Percentiles rank a stretch among this genome's conserved stretches.
Conservation (phyloP, 495 filamentous ascomycete genomes). For the Tirmania nivea region DNA sequence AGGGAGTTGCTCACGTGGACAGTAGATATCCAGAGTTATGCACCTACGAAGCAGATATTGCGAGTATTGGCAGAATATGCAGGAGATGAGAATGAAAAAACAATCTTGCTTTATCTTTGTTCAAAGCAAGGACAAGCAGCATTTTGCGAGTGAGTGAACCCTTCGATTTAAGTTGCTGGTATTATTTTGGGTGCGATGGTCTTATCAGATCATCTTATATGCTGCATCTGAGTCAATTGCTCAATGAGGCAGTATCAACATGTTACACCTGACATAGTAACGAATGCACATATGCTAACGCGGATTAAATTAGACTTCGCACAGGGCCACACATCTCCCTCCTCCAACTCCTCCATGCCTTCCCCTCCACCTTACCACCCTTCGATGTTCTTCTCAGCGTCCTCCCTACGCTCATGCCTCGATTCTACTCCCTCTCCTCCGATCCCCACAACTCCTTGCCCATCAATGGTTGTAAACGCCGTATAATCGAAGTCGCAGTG, state of each 20-base stretch:
- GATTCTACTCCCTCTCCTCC: constrained; percentile 94
- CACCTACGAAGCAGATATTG: constrained; percentile 72
- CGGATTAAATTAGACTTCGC: constrained; percentile 30
- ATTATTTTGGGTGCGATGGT: constrained; percentile 7
- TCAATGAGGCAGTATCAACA: too few species aligned
- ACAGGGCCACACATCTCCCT: constrained; percentile 71
- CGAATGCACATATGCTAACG: too few species aligned
- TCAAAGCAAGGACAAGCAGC: constrained; percentile 79
- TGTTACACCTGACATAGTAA: too few species aligned
- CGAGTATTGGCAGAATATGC: constrained; percentile 74
- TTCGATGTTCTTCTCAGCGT: constrained; percentile 59
- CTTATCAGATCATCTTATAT: constrained; percentile 21
- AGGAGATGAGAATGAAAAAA: constrained; percentile 56
- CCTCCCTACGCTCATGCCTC: constrained; percentile 74
- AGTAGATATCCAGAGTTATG: constrained; percentile 74
- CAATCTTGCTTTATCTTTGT: constrained; percentile 63
- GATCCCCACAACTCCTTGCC: constrained; percentile 57
- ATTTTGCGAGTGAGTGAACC: constrained; percentile 49
- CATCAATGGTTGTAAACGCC: constrained; percentile 32
- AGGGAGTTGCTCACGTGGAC: constrained; percentile 89
- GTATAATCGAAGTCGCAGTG: constrained; percentile 83
- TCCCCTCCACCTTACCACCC: constrained; percentile 75
- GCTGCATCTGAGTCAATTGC: not conserved
- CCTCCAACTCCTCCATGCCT: constrained; percentile 68
- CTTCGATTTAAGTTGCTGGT: constrained; percentile 9